Evolutionary conservation across 1,139 yeast species (phyloP), one percentile per base, ranked within the genome.

Genomic region (Geotrichum restrictum): DNA sequence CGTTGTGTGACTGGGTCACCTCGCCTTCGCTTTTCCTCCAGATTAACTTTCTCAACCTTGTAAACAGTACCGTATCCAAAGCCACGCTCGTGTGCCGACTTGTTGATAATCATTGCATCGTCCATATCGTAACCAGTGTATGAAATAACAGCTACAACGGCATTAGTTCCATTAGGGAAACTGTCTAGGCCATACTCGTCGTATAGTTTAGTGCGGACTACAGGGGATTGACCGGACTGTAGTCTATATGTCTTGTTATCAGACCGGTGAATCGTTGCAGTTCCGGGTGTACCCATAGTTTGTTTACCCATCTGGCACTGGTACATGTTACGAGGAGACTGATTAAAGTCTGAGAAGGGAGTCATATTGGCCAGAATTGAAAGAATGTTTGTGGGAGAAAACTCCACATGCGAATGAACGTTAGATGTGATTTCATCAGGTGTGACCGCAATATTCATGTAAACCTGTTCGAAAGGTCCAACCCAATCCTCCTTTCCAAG

Each of bases 271-370:
- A 77, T 81, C 55, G 93, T 75, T 0, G 96, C 97, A 55, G 93
- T 96, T 74, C 98, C 98, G 7, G 98, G 98, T 3, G 98, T 93
- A 73, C 99, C 99, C 98, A 93, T 93, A 22, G 99, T 93, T 77
- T 93, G 99, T 74, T 93, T 93, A 81, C 98, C 98, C 99, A 93
- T 93, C 79, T 94, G 98, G 76, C 99, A 93, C 75, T 93, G 99
- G 70, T 93, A 93, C 98, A 94, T 93, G 70, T 93, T 93, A 82
- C 99, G 86, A 65, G 99, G 99, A 34, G 98, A 89, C 76, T 93
- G 99, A 72, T 93, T 93, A 75, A 93, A 94, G 72, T 93, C 98
- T 1, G 98, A 91, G 69, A 88, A 93, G 60, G 98, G 98, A 0
- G 98, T 93, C 75, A 93, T 77, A 71, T 93, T 93, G 58, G 98